Percentiles rank a stretch among this genome's conserved stretches.
These are phyloP conservation scores for Emergomyces orientalis DNA, from an alignment of 2,329 filamentous ascomycete genomes.

Conservation along the genomic window DNA sequence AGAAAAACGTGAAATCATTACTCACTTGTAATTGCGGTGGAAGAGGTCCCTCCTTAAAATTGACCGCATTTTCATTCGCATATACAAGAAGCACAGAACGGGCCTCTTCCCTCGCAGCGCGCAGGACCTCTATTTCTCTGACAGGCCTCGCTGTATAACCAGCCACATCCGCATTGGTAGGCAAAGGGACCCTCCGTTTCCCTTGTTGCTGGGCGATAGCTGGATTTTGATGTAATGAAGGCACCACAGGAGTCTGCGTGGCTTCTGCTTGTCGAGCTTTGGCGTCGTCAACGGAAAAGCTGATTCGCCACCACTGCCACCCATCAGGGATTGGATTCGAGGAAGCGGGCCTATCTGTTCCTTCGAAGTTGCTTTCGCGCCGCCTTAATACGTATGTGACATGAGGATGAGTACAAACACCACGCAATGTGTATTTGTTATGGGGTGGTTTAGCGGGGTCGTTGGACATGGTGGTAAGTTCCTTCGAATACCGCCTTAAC, in stretches of 20 bases:
- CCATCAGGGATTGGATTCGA: constrained; percentile 17
- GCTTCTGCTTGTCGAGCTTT: constrained; percentile 28
- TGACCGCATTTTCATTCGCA: constrained; percentile 43
- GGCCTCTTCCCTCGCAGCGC: constrained; percentile 45
- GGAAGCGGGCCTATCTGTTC: constrained; percentile 23
- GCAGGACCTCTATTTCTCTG: constrained; percentile 46
- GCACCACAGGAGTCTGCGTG: constrained; percentile 11
- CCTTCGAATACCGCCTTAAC: constrained; percentile 37
- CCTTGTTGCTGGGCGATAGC: constrained; percentile 4
- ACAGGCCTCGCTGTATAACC: constrained; percentile 37
- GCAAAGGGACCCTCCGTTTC: constrained; percentile 14
- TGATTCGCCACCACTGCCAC: constrained; percentile 50
- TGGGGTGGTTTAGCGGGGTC: constrained; percentile 33
- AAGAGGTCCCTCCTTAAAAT: constrained; percentile 23
- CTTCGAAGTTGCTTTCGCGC: constrained; percentile 16
- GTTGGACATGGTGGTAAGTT: constrained; percentile 39
- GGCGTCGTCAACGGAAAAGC: constrained; percentile 39
- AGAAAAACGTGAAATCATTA: not conserved
- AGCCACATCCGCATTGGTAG: constrained; percentile 27
- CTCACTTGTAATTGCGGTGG: constrained; percentile 32
- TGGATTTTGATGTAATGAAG: constrained; percentile 5
- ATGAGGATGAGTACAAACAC: constrained; percentile 49
- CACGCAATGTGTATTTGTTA: constrained; percentile 47
- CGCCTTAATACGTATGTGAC: constrained; percentile 48
- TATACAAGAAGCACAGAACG: constrained; percentile 50